Evolutionary conservation across 164 flowering plant species (phyloP), one percentile per base, ranked within the genome.

Genomic region (Chimonanthus salicifolius): DNA sequence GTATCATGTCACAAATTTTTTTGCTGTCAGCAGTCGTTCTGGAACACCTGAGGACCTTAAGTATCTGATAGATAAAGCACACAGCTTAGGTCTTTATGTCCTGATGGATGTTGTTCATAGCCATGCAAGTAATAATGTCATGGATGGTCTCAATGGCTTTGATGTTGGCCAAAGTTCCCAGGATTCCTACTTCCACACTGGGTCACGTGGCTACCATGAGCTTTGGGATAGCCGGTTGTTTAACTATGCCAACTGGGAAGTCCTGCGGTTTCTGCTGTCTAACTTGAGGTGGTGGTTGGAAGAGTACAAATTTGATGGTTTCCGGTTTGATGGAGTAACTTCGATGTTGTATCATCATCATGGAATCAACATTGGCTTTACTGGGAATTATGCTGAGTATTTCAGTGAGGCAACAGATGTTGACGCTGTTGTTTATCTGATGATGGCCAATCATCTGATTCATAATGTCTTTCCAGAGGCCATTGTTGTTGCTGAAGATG

Each of bases 271-370:
- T 80, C 97, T 95, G 68, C 80, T 95, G 45, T 95, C 99, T 64
- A 95, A 95, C 80, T 81, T 92, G 80, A 87, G 96, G 72, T 95
- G 98, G 98, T 95, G 98, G 98, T 71, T 95, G 13, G 98, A 95
- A 74, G 99, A 95, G 82, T 95, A 74, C 71, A 84, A 82, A 63
- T 95, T 95, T 87, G 99, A 95, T 82, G 99, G 99, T 9, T 95
- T 95, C 78, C 88, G 99, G 73, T 95, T 92, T 79, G 98, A 95
- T 85, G 99, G 99, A 51, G 88, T 95, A 6, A 95, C 99, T 69
- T 95, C 99, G 70, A 95, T 95, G 98, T 74, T 95, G 83, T 95
- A 95, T 80, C 96, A 89, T 84, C 98, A 95, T 78, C 98, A 91
- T 81, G 99, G 99, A 72, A 84, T 95, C 72, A 82, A 88, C 81